Conservation (phyloP, 202 grass and related monocot species). For the Hordeum pubiflorum region DNA sequence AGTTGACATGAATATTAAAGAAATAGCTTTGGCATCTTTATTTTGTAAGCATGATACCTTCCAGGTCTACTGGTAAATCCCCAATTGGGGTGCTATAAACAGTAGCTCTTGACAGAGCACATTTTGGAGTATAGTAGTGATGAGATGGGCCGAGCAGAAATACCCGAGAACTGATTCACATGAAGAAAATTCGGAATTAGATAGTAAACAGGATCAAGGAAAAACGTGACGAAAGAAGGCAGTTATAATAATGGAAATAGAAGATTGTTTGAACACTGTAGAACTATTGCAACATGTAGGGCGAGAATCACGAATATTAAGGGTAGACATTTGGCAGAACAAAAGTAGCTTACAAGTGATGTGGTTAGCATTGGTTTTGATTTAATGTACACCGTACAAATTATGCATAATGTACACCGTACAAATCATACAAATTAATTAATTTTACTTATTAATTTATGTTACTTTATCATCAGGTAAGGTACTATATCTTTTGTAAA, state of each 20-base stretch:
- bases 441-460: not conserved
- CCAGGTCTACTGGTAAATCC: slow-evolving; percentile 74
- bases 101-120: slow-evolving; percentile 67
- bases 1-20: not conserved
- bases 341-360: not conserved
- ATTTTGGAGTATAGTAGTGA: slow-evolving; percentile 93
- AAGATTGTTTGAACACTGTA: not conserved
- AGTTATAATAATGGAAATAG: not conserved
- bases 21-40: slow-evolving; percentile 21
- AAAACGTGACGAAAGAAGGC: slow-evolving; percentile 7
- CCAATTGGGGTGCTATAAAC: slow-evolving; percentile 85
- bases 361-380: not conserved
- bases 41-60: slow-evolving; percentile 60
- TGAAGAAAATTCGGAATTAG: not conserved
- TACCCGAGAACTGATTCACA: slow-evolving; percentile 67
- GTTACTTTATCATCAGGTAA: slow-evolving; percentile 1
- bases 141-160: slow-evolving; percentile 98
- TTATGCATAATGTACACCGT: no score
- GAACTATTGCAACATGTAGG: not conserved
- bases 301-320: not conserved
- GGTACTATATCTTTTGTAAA: not conserved
- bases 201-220: not conserved
- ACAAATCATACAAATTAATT: not conserved
- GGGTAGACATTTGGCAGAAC: not conserved
- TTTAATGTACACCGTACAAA: not conserved